Base-by-base conservation (phyloP, 768 basidiomycete species). In the Tephrocybe rancida region DNA sequence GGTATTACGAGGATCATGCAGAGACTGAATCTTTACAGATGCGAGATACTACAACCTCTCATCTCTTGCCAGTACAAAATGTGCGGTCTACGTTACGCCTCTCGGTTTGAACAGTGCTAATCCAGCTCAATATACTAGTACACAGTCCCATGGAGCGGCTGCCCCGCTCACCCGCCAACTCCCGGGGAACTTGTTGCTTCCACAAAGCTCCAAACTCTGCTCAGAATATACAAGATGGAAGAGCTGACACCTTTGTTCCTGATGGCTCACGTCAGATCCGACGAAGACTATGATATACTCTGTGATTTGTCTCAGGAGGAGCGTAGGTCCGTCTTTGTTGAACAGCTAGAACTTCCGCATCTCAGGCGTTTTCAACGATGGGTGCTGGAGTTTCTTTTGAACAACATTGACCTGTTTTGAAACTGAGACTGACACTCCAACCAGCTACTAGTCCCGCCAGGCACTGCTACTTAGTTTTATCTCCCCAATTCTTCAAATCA, bases 231-330 rank as follows among this genome's bases (percentile, higher is more conserved):
- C 27, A 63, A 64, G 18, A 42, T 67, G 21, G 58, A 59, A 19
- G 69, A 70, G 34, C 59, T 70, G 24, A 48, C 68, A n/a, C 63
- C 66, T 22, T 57, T 61, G 3, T 60, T 71, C 35, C 56, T 64
- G 2, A 50, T 46, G 34, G 57, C 61, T 10, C 64, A 65, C 2
- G 55, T 71, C 19, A 62, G 42, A 11, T 63, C 55, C 13, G 55
- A 67, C 11, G 43, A 58, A 7, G 61, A 65, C 5, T 63, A 68
- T 34, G 16, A 42, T 1, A 37, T 49, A 1, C 63, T 67, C 27
- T 52, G 54, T 25, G 41, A 29, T 44, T 48, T 60, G 21, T 25
- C 46, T 21, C 37, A 50, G 13, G 38, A 24, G 18, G 44, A 50
- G 3, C 45, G 52, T 13, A 38, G 43, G 14, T 32, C n/a, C 1